Evolutionary conservation across 2,329 filamentous ascomycete species (phyloP).

Genomic region (Paramyrothecium roridum): DNA sequence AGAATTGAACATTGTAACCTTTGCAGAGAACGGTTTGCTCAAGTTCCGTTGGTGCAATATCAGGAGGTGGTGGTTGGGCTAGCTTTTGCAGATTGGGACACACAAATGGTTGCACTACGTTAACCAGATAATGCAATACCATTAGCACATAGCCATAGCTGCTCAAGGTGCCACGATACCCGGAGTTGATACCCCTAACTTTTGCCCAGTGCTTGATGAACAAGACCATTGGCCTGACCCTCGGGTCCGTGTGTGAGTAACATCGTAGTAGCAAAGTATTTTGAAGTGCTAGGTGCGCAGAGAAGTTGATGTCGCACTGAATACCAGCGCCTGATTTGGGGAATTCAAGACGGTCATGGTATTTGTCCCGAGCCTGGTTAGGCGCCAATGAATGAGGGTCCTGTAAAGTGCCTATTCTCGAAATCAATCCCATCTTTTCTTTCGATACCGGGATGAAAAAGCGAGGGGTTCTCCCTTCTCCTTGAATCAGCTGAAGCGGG

Average conservation of each 20-base stretch:
- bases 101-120: conserved; percentile 75
- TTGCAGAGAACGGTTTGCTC: conserved; percentile 41
- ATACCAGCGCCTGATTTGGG: conserved; percentile 75
- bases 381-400: conserved; percentile 48
- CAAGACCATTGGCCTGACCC: conserved; percentile 74
- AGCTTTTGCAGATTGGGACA: conserved; percentile 76
- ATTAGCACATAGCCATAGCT: conserved; percentile 92
- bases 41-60: conserved; percentile 16
- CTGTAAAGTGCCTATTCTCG: conserved; percentile 40
- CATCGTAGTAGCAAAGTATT: conserved; percentile 81
- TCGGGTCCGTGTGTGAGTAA: conserved; percentile 75
- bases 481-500: conserved; percentile 20
- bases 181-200: conserved; percentile 77
- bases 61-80: conserved; percentile 37
- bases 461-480: conserved; percentile 11
- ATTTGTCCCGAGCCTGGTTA: conserved; percentile 51
- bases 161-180: conserved; percentile 80
- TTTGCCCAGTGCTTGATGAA: conserved; percentile 94
- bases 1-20: conserved; percentile 73
- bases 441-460: conserved; percentile 34
- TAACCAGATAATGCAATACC: conserved; percentile 87
- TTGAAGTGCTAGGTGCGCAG: conserved; percentile 76
- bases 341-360: conserved; percentile 67
- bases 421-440: conserved; percentile 28
- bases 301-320: conserved; percentile 91